Evolutionary conservation across 306 rosid genomes (phyloP).

Genomic region (Fagus sylvatica): DNA sequence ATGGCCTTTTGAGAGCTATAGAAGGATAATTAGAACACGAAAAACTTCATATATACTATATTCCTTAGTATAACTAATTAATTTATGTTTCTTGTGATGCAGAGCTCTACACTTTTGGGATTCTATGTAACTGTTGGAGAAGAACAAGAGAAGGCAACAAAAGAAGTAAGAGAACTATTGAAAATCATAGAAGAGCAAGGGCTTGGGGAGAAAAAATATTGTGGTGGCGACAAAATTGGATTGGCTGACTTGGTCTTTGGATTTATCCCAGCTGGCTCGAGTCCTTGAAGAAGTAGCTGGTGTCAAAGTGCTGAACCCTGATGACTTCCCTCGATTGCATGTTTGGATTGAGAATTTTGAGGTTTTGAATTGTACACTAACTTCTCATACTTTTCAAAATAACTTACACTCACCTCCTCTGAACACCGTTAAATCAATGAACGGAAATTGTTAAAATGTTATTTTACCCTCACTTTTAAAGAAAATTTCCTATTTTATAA

Average conservation of each 20-base stretch:
- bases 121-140: not conserved
- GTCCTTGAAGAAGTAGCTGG: constrained; percentile 12
- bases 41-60: no score
- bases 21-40: no score
- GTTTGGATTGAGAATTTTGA: constrained; percentile 25
- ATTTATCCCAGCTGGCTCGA: constrained; percentile 18
- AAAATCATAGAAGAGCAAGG: constrained; percentile 14
- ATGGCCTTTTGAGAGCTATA: no score
- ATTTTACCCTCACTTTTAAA: no score
- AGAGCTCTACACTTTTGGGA: no score
- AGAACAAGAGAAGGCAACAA: constrained; percentile 2
- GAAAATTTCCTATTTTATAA: no score
- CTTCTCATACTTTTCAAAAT: no score
- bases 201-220: constrained; percentile 19
- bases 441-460: no score
- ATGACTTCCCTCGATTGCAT: constrained; percentile 17
- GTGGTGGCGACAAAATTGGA: constrained; percentile 31
- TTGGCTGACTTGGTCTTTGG: constrained; percentile 30
- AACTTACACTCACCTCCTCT: no score
- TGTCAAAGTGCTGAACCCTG: constrained; percentile 14
- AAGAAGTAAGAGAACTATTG: constrained; percentile 5
- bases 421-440: no score
- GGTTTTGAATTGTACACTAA: no score
- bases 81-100: not conserved
- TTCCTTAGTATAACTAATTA: not conserved